These are phyloP conservation scores for Penicillium malachiteum DNA, from an alignment of 495 filamentous ascomycete genomes.

Conservation along the genomic window DNA sequence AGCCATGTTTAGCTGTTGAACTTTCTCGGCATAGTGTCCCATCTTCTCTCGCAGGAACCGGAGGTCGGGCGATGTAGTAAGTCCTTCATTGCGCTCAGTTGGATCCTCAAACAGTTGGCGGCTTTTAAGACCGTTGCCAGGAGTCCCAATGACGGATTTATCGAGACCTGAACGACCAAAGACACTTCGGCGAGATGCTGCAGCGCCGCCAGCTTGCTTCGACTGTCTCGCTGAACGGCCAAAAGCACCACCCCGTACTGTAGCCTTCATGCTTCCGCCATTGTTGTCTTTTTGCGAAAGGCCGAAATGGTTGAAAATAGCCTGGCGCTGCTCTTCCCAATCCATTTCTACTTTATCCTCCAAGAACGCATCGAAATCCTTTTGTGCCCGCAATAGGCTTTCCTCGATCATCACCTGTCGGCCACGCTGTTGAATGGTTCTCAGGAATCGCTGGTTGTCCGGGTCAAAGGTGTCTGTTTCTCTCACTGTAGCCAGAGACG, in stretches of 20 bases:
- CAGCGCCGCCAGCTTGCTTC: constrained; percentile 29
- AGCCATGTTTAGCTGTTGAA: constrained; percentile 71
- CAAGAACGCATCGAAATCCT: constrained; percentile 87
- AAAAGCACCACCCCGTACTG: constrained; percentile 54
- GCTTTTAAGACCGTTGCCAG: constrained; percentile 55
- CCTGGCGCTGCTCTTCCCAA: constrained; percentile 89
- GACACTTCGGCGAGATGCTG: constrained; percentile 53
- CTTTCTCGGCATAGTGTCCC: constrained; percentile 69
- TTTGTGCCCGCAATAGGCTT: constrained; percentile 77
- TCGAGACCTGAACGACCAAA: constrained; percentile 72
- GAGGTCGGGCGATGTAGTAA: constrained; percentile 58
- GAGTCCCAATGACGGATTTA: constrained; percentile 80
- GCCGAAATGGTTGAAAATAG: constrained; percentile 95
- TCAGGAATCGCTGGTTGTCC: constrained; percentile 79
- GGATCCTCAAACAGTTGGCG: constrained; percentile 66
- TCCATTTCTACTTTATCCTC: constrained; percentile 93
- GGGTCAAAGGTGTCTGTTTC: constrained; percentile 57
- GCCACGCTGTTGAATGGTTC: constrained; percentile 82
- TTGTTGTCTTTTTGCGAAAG: constrained; percentile 64
- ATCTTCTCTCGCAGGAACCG: constrained; percentile 78
- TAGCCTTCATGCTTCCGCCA: constrained; percentile 38
- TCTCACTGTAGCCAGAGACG: constrained; percentile 44
- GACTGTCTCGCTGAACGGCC: constrained; percentile 53
- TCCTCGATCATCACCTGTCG: constrained; percentile 89
- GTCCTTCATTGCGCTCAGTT: constrained; percentile 49